Evolutionary conservation across 257 asterid genomes (phyloP).

Genomic region (Solanum acaule): DNA sequence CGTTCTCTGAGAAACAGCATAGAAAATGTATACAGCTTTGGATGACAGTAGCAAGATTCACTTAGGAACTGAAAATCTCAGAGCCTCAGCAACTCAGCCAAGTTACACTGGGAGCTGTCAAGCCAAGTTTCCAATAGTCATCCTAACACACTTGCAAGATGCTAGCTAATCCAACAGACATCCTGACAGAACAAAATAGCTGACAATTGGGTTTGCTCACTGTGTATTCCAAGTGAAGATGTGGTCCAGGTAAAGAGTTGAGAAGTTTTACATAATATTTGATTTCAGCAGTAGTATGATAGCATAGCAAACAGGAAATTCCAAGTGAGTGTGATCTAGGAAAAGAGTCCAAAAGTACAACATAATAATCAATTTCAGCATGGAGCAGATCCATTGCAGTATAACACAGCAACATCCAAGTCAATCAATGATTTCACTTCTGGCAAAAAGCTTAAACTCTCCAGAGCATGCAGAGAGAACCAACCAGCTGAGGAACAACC

Average conservation of each 20-base stretch:
- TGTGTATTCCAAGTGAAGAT: neutral
- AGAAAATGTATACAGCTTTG: neutral
- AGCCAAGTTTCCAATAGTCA: neutral
- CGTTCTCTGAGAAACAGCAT: neutral
- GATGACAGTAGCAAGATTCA: neutral
- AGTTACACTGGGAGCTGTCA: accelerated
- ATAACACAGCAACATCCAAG: neutral
- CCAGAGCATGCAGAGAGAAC: neutral
- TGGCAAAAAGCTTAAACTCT: neutral
- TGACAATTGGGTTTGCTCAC: neutral
- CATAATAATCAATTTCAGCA: neutral
- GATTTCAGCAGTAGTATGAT: neutral
- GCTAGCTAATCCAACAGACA: neutral
- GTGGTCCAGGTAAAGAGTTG: too few species aligned
- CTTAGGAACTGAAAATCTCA: neutral
- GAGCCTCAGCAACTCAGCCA: neutral
- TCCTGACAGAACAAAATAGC: neutral
- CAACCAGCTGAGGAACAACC: neutral
- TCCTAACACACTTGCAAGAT: too few species aligned
- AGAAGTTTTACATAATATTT: accelerated
- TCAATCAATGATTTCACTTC: neutral
- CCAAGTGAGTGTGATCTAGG: neutral
- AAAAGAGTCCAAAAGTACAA: neutral
- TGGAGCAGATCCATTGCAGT: neutral
- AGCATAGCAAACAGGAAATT: neutral